phyloP scores from a whole-genome alignment of 2,329 filamentous ascomycete species.

The Rhinocladiella similis region DNA sequence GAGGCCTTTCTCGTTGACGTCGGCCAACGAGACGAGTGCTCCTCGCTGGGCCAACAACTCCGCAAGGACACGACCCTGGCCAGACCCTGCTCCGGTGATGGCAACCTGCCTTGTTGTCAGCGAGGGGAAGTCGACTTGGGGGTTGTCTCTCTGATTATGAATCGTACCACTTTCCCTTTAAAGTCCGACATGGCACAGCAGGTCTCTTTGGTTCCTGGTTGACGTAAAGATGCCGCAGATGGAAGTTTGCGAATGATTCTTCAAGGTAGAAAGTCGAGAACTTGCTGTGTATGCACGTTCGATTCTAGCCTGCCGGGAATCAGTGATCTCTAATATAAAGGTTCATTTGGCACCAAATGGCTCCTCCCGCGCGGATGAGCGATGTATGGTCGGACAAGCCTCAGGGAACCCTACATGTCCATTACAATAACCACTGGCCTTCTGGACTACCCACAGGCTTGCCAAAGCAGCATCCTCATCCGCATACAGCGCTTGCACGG shows the following conservation, averaged over 20 bases:
- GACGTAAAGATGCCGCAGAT: background rate
- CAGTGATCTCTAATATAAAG: background rate
- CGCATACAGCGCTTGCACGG: background rate
- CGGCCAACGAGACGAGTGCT: conserved; percentile 50
- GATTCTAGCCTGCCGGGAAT: background rate
- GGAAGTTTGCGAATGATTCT: background rate
- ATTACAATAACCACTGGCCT: background rate
- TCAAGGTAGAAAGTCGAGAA: background rate
- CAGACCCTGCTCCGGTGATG: conserved; percentile 37
- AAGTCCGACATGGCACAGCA: conserved; percentile 11
- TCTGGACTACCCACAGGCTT: background rate
- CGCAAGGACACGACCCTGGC: conserved; percentile 52
- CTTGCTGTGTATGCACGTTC: background rate
- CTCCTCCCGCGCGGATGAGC: background rate
- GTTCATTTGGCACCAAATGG: background rate
- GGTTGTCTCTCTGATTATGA: background rate
- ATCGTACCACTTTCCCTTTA: conserved; percentile 18
- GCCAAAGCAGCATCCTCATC: background rate
- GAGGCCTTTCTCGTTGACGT: conserved; percentile 44
- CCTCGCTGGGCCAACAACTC: conserved; percentile 46
- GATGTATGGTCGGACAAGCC: background rate
- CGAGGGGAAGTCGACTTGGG: background rate
- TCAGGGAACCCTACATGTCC: background rate
- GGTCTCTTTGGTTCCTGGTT: background rate
- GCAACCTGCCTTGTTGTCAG: conserved; percentile 5